Evolutionary conservation across 1,284 basidiomycete species (phyloP).

Genomic region (Puccinia triticina): DNA sequence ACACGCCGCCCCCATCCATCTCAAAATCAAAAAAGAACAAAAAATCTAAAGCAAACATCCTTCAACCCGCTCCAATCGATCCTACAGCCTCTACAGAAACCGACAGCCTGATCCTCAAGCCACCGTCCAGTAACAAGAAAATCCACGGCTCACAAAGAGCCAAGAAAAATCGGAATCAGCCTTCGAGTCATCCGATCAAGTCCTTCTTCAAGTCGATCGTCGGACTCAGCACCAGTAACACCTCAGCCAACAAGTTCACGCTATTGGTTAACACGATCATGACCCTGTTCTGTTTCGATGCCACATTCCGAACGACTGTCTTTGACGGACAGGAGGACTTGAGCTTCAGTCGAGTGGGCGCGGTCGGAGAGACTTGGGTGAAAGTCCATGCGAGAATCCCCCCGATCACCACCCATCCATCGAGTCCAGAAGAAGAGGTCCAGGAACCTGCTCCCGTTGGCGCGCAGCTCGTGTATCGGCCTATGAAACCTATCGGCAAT

Average conservation of each 20-base stretch:
- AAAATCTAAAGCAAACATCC: not conserved
- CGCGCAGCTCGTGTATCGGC: conserved; percentile 40
- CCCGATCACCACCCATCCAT: conserved; percentile 29
- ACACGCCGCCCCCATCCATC: not conserved
- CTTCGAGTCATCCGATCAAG: conserved; percentile 27
- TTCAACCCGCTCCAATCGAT: not conserved
- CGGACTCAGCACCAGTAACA: conserved; percentile 13
- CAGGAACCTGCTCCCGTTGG: not conserved
- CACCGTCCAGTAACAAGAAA: not conserved
- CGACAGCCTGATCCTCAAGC: not conserved
- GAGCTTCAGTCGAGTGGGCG: conserved; percentile 70
- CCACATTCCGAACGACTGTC: conserved; percentile 65
- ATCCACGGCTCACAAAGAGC: not conserved
- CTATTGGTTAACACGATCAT: conserved; percentile 64
- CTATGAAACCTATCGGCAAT: conserved; percentile 43
- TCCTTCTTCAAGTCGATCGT: conserved; percentile 53
- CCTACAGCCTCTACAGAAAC: not conserved
- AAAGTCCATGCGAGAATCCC: conserved; percentile 71
- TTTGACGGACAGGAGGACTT: conserved; percentile 67
- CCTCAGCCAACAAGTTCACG: conserved; percentile 33
- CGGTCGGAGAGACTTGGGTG: conserved; percentile 68
- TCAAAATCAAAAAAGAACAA: conserved; percentile 20
- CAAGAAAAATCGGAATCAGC: not conserved
- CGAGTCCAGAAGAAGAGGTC: not conserved
- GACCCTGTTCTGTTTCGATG: conserved; percentile 65